phyloP scores from a whole-genome alignment of 2,329 filamentous ascomycete genomes.

The Paraphaeosphaeria sporulosa region DNA sequence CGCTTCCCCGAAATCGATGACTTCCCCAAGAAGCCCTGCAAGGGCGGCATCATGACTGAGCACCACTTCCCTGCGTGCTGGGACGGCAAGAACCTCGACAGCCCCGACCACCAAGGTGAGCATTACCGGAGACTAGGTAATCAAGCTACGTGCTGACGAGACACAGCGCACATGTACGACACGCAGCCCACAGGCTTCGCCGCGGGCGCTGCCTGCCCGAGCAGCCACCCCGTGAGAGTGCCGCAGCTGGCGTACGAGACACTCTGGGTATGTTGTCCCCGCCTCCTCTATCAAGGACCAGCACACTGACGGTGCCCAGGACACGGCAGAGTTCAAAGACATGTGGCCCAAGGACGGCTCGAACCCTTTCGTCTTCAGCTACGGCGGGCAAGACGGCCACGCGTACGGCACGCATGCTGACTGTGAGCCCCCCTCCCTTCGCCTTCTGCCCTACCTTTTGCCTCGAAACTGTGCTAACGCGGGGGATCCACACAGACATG shows the following conservation, averaged over 20 bases:
- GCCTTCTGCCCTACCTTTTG: not conserved
- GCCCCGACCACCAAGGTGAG: conserved; percentile 5
- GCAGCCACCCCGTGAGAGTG: conserved; percentile 20
- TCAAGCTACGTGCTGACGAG: not conserved
- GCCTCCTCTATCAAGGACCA: not conserved
- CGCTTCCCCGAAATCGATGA: conserved; percentile 21
- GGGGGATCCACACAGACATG: conserved; percentile 25
- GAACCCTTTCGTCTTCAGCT: conserved; percentile 24
- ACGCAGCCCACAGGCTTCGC: conserved; percentile 17
- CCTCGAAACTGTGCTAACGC: not conserved
- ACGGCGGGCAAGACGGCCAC: conserved; percentile 16
- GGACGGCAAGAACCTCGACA: conserved; percentile 52
- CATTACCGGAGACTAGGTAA: conserved; percentile 49
- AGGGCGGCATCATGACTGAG: conserved; percentile 24
- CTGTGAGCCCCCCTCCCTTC: conserved; percentile 42
- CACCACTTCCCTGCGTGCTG: conserved; percentile 40
- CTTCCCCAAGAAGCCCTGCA: conserved; percentile 23
- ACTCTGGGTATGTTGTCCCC: conserved; percentile 17
- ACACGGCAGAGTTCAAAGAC: conserved; percentile 24
- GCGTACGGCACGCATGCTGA: conserved; percentile 26
- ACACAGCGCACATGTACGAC: conserved; percentile 53
- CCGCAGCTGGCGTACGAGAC: conserved; percentile 23
- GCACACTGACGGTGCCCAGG: not conserved
- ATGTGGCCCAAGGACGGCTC: conserved; percentile 22
- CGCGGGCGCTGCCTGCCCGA: conserved; percentile 17